phyloP scores from a whole-genome alignment of 2,329 filamentous ascomycete genomes.

The Colletotrichum lupini region DNA sequence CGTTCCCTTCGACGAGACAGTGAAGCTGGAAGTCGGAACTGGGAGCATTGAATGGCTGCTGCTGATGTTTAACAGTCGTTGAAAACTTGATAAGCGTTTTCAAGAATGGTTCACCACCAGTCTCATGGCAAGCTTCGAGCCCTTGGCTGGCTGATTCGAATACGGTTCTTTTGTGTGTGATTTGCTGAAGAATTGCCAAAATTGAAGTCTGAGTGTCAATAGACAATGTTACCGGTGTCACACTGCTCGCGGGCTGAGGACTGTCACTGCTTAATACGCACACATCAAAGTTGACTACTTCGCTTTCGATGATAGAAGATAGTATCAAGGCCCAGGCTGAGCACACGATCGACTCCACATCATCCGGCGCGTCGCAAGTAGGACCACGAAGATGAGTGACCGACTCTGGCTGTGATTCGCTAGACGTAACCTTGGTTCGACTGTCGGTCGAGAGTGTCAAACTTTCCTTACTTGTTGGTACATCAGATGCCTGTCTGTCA shows the following conservation, averaged over 20 bases:
- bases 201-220: not conserved
- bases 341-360: not conserved
- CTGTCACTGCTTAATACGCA: not conserved
- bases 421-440: not conserved
- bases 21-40: not conserved
- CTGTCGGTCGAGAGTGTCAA: not conserved
- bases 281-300: not conserved
- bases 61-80: not conserved
- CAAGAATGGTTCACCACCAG: not conserved
- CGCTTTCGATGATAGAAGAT: not conserved
- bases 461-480: not conserved
- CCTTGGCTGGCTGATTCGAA: too few species aligned
- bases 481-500: not conserved
- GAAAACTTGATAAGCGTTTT: not conserved
- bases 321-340: slow-evolving; percentile 18
- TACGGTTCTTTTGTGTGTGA: not conserved
- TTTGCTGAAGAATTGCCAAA: not conserved
- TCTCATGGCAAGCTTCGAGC: not conserved
- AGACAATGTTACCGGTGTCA: not conserved
- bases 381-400: not conserved
- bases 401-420: not conserved
- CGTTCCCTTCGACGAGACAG: not conserved
- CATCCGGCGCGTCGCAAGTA: not conserved
- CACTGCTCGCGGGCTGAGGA: too few species aligned
- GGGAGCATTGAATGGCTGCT: not conserved